phyloP scores from a whole-genome alignment of 2,329 filamentous ascomycete species.

The Talaromyces sp. region DNA sequence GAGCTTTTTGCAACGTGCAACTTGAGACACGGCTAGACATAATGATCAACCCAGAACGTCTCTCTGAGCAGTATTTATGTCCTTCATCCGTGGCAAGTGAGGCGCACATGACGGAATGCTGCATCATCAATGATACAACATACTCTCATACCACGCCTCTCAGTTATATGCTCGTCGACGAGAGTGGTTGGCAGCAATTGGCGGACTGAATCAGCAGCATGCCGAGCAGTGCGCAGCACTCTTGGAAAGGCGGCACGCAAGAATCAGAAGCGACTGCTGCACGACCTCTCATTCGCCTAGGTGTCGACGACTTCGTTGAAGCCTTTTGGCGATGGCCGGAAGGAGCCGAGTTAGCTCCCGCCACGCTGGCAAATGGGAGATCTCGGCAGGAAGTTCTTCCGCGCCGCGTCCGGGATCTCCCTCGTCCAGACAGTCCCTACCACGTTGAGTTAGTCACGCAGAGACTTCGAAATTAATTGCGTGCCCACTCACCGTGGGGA shows the following conservation, averaged over 20 bases:
- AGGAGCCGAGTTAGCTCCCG: neutral
- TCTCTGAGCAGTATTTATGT: constrained; percentile 10
- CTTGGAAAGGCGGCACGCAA: neutral
- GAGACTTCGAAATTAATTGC: neutral
- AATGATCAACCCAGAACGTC: neutral
- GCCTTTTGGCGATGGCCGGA: neutral
- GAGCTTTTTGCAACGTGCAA: neutral
- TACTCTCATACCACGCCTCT: constrained; percentile 1
- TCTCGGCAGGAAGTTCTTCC: neutral
- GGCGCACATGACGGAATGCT: constrained; percentile 14
- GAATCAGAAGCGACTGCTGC: neutral
- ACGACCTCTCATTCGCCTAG: no score
- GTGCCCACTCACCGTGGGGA: neutral
- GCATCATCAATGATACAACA: constrained; percentile 14
- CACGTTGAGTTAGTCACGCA: no score
- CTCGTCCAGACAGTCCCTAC: neutral
- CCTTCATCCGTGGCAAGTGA: constrained; percentile 13
- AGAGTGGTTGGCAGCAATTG: neutral
- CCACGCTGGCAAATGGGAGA: neutral
- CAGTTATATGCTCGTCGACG: neutral
- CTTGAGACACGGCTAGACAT: neutral
- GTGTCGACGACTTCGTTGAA: neutral
- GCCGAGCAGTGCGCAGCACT: neutral
- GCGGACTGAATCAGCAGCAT: neutral
- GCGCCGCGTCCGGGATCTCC: no score